Base-by-base conservation (phyloP, 305 asterid genomes). In the Coffea humblotiana region DNA sequence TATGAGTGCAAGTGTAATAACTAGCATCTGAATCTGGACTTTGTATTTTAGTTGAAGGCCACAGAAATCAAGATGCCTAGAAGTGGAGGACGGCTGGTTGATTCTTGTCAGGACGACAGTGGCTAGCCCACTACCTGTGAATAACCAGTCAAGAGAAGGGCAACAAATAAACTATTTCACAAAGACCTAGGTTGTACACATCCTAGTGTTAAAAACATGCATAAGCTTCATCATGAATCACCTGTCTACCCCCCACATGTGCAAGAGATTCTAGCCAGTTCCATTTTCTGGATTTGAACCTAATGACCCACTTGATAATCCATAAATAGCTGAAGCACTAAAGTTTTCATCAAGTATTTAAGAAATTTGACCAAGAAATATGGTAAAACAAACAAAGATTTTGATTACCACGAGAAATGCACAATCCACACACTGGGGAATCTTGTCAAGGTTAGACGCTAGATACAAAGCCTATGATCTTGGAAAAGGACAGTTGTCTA, bases 1-100 rank as follows among this genome's bases (percentile, higher is more conserved):
- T 66, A 21, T 72, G 27, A 64, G 49, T 45, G 68, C 18, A 65
- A 45, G 71, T 35, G 68, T 8, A 25, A 71, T 52, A 73, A 69
- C 56, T 52, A 66, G 80, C 40, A 80, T 77, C 81, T 56, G 73
- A 80, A 74, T 78, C 80, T 67, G 73, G 75, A 76, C 77, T 69
- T 73, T 73, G 45, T 40, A 40, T 35, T 72, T 73, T 60, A 74
- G 61, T 61, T 64, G 63, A 80, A 80, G 76, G 79, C 73, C 71
- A 82, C 18, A 13, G 18, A 65, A 73, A 75, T 64, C 48, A 82
- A 85, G 79, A 67, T 75, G 75, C 85, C 86, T 78, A 83, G 73
- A 75, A 80, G 86, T 77, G 82, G 83, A 83, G 83, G 86, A 77
- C 76, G 81, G 85, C 83, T 70, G 70, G 81, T 23, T 82, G 84